Evolutionary conservation across 2,329 filamentous ascomycete genomes (phyloP).

Genomic region (Colletotrichum sp.): DNA sequence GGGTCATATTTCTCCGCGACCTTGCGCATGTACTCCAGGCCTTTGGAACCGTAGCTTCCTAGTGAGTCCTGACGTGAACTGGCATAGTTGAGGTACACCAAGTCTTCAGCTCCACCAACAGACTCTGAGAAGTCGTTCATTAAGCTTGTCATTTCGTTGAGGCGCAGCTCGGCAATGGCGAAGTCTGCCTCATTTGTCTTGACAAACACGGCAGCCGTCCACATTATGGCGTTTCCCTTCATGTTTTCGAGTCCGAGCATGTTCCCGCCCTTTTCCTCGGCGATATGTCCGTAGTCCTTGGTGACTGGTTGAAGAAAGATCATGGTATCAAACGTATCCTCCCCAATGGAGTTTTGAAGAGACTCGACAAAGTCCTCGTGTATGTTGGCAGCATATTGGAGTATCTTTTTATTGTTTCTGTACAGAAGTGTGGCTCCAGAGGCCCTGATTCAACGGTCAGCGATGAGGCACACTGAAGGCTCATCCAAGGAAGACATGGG

Average conservation of each 20-base stretch:
- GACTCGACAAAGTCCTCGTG: slow-evolving; percentile 23
- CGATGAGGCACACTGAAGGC: not conserved
- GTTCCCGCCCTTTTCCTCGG: slow-evolving; percentile 41
- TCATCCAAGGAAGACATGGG: not conserved
- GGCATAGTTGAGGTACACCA: slow-evolving; percentile 37
- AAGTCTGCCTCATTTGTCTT: not conserved
- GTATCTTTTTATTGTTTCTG: slow-evolving; percentile 10
- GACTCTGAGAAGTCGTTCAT: slow-evolving; percentile 24
- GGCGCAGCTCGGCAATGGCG: slow-evolving; percentile 20
- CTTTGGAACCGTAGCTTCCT: slow-evolving; percentile 29
- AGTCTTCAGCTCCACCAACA: slow-evolving; percentile 25
- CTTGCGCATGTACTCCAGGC: slow-evolving; percentile 26
- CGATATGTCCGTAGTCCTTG: slow-evolving; percentile 30
- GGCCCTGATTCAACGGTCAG: slow-evolving; percentile 19
- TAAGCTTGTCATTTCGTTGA: slow-evolving; percentile 19
- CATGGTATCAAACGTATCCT: slow-evolving; percentile 19
- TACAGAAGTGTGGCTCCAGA: slow-evolving; percentile 23
- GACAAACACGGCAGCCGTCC: not conserved
- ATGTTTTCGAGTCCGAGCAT: slow-evolving; percentile 37
- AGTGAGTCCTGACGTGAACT: slow-evolving; percentile 29
- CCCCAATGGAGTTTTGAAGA: slow-evolving; percentile 16
- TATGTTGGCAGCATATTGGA: slow-evolving; percentile 27
- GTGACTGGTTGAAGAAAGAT: slow-evolving; percentile 42
- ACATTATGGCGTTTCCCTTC: not conserved
- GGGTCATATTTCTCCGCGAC: slow-evolving; percentile 32